These are phyloP conservation scores for Melanomma pulvis-pyrius DNA, from an alignment of 495 filamentous ascomycete species.

Conservation along the genomic window DNA sequence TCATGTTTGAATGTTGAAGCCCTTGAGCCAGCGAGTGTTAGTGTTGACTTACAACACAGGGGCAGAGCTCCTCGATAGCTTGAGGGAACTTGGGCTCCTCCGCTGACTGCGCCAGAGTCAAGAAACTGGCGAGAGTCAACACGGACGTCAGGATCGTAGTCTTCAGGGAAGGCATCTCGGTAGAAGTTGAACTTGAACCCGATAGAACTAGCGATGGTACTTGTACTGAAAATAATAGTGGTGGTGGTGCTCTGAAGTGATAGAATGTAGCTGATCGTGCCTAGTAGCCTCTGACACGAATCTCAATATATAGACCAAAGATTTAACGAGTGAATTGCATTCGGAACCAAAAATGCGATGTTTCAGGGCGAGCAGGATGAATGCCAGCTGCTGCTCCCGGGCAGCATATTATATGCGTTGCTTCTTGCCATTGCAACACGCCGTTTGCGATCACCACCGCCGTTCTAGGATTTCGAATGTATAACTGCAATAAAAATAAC, in stretches of 20 bases:
- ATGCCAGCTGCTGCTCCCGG: slow-evolving; percentile 10
- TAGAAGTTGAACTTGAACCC: neutral
- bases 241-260: neutral
- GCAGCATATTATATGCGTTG: slow-evolving; percentile 16
- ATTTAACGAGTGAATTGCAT: slow-evolving; percentile 15
- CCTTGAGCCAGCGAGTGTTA: too few species aligned
- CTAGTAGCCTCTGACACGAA: slow-evolving; percentile 15
- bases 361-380: neutral
- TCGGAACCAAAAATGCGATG: slow-evolving; percentile 4
- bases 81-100: neutral
- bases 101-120: neutral
- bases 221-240: neutral
- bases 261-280: neutral
- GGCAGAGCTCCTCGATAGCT: slow-evolving; percentile 17
- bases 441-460: slow-evolving; percentile 22
- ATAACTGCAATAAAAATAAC: slow-evolving; percentile 1
- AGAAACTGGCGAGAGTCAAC: slow-evolving; percentile 10
- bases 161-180: slow-evolving; percentile 18
- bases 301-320: slow-evolving; percentile 5
- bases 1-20: neutral
- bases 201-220: neutral
- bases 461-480: neutral
- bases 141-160: neutral
- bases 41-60: slow-evolving; percentile 11
- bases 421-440: neutral